These are phyloP conservation scores for Aureobasidium sp. DNA, from an alignment of 2,329 filamentous ascomycete species.

Conservation along the genomic window DNA sequence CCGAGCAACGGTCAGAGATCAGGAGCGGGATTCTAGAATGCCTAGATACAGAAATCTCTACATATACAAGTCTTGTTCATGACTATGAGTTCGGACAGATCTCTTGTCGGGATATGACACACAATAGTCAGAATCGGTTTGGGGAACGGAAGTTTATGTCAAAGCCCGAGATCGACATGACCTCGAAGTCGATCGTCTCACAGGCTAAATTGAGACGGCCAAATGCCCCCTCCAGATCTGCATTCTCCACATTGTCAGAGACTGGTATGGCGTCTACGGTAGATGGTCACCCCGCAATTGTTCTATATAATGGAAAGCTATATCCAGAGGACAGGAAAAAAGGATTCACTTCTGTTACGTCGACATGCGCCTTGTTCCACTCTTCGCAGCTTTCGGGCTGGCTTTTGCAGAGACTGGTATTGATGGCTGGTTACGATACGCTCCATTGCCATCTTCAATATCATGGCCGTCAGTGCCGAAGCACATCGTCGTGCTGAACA, in stretches of 20 bases:
- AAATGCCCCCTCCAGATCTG: neutral
- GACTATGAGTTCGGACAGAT: neutral
- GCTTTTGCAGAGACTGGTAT: constrained; percentile 54
- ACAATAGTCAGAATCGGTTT: neutral
- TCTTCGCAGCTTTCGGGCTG: constrained; percentile 22
- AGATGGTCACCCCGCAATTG: neutral
- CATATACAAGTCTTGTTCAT: too few relatives aligned
- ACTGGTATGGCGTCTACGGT: neutral
- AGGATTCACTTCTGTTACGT: neutral
- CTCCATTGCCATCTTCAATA: constrained; percentile 40
- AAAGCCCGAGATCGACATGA: neutral
- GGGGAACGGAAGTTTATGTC: neutral
- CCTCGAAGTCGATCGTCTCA: neutral
- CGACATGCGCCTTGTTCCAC: neutral
- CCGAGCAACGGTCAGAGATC: constrained; percentile 8
- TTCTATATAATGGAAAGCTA: neutral
- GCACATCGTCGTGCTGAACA: constrained; percentile 49
- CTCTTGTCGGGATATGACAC: neutral
- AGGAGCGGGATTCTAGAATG: neutral
- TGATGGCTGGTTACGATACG: constrained; percentile 59
- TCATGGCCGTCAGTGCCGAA: constrained; percentile 41
- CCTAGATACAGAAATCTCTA: too few relatives aligned
- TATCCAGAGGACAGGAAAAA: neutral
- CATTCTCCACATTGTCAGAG: neutral
- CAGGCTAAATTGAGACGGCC: constrained; percentile 8